Conservation (phyloP, 305 asterid genomes). For the Galium porrigens region DNA sequence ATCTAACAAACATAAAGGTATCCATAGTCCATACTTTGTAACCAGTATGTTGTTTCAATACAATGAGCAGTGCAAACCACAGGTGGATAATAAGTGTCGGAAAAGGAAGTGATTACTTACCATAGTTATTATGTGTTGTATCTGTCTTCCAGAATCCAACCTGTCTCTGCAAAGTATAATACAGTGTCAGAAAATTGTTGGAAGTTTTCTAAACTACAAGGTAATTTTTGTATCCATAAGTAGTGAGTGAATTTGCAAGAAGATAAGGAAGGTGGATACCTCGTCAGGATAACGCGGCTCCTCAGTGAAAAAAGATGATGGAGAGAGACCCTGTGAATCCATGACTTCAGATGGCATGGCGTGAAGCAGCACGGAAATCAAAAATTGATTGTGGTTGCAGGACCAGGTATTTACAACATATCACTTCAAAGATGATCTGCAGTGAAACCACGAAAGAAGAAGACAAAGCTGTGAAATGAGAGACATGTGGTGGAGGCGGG, state of each 20-base stretch:
- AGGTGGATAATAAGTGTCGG: neutral
- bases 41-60: neutral
- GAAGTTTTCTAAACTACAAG: neutral
- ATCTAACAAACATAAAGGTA: neutral
- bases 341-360: slow-evolving; percentile 25
- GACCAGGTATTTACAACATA: neutral
- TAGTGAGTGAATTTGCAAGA: neutral
- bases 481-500: neutral
- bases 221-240: neutral
- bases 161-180: slow-evolving; percentile 19
- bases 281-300: slow-evolving; percentile 18
- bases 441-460: neutral
- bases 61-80: neutral
- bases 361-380: neutral
- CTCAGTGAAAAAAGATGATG: slow-evolving; percentile 23
- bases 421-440: slow-evolving; percentile 11
- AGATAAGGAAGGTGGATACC: slow-evolving; percentile 15
- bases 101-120: slow-evolving; percentile 16
- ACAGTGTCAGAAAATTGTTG: neutral
- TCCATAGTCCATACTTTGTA: neutral
- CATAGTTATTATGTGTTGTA: slow-evolving; percentile 15
- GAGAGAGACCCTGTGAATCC: slow-evolving; percentile 20
- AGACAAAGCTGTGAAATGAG: neutral
- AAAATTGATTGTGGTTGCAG: slow-evolving; percentile 6
- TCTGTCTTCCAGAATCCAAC: slow-evolving; percentile 22